Evolutionary conservation across 768 basidiomycete genomes (phyloP).

Genomic region (Mycena vulgaris): DNA sequence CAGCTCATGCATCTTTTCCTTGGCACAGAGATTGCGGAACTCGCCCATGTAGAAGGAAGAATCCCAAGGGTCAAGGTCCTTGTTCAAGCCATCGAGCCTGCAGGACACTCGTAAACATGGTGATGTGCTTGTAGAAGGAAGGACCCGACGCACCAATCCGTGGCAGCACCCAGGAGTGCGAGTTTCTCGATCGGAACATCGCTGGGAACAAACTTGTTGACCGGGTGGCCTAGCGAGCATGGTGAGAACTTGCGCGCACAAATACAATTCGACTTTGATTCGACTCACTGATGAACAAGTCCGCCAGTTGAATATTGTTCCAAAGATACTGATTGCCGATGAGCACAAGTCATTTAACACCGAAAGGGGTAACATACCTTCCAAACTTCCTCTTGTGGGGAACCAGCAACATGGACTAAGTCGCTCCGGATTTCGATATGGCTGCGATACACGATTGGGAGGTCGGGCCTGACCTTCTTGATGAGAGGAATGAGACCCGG

Average conservation of each 20-base stretch:
- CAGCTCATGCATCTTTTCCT: constrained; percentile 87
- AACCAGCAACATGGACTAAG: constrained; percentile 84
- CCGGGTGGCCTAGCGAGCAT: constrained; percentile 76
- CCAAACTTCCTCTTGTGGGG: constrained; percentile 94
- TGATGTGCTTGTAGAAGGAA: not conserved
- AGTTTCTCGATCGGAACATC: constrained; percentile 84
- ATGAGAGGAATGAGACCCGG: constrained; percentile 95
- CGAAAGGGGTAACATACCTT: constrained; percentile 13
- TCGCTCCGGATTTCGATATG: constrained; percentile 96
- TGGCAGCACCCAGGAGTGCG: constrained; percentile 84
- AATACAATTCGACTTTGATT: constrained; percentile 40
- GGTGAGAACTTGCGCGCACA: not conserved
- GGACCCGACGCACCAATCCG: constrained; percentile 76
- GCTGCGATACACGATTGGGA: constrained; percentile 94
- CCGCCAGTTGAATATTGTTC: constrained; percentile 91
- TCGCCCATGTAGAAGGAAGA: constrained; percentile 92
- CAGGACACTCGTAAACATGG: not conserved
- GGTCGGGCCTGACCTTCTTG: constrained; percentile 84
- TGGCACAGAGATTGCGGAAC: constrained; percentile 82
- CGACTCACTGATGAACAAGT: constrained; percentile 87
- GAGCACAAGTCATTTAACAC: not conserved
- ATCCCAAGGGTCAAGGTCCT: constrained; percentile 86
- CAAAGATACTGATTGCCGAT: constrained; percentile 79
- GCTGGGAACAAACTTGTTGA: constrained; percentile 93
- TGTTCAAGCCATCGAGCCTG: constrained; percentile 96